Percentiles rank a stretch among this genome's conserved stretches.
Evolutionary conservation across 768 basidiomycete species (phyloP).

Genomic region (Lentinula sp.): DNA sequence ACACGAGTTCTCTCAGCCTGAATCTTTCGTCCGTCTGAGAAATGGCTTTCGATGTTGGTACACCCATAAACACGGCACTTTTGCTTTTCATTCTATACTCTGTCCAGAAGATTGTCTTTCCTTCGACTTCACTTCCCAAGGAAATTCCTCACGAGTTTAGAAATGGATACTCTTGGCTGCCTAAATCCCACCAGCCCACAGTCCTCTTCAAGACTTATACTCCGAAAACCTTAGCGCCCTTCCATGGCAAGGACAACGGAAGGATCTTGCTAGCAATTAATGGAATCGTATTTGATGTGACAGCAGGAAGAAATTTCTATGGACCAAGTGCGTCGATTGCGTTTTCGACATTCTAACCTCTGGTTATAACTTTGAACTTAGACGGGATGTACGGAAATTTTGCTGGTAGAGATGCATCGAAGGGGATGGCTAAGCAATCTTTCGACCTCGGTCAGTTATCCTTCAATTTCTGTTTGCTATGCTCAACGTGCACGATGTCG

Average conservation of each 20-base stretch:
- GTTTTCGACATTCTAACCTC: not conserved
- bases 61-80: conserved; percentile 74
- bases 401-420: conserved; percentile 91
- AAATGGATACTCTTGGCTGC: conserved; percentile 88
- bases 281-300: conserved; percentile 90
- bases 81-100: conserved; percentile 76
- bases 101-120: conserved; percentile 68
- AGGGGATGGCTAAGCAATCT: conserved; percentile 97
- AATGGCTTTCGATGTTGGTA: conserved; percentile 44
- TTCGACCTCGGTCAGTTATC: conserved; percentile 75
- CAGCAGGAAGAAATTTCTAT: conserved; percentile 85
- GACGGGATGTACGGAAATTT: conserved; percentile 98
- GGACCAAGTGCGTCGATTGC: conserved; percentile 68
- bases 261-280: conserved; percentile 85
- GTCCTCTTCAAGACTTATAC: conserved; percentile 77
- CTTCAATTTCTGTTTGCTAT: not conserved
- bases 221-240: conserved; percentile 65
- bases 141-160: conserved; percentile 66
- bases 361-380: conserved; percentile 21
- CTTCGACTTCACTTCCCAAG: conserved; percentile 46
- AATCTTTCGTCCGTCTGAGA: too few species aligned
- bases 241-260: conserved; percentile 55
- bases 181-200: conserved; percentile 72
- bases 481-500: not conserved
- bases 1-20: not conserved